Evolutionary conservation across 2,329 filamentous ascomycete species (phyloP), one percentile per base, ranked within the genome.

Genomic region (Botrytis pseudocinerea): DNA sequence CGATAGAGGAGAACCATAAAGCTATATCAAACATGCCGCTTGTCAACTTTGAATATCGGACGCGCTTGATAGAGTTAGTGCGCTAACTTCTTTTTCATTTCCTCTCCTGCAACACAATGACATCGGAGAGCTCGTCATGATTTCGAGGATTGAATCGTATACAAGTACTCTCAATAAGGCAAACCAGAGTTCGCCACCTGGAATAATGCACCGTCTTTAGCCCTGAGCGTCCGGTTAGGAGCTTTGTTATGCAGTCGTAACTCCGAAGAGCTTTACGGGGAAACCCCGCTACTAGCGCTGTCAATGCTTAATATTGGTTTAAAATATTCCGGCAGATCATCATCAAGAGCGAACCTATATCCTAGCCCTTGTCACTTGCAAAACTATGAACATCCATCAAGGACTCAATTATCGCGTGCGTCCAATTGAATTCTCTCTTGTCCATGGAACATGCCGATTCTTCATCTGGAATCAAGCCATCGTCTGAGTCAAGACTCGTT

Each of bases 281-380:
- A 68, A 60, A 40, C 38, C 25, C 38, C 62, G 40, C 44, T 44
- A n/a, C 38, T 32, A 72, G 48, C n/a, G 28, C 40, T 57, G n/a
- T 66, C 44, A n/a, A 32, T 59, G 59, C 60, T 44, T 62, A 48
- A 65, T 40, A 63, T n/a, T 54, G 46, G 10, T 28, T 35, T 32
- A 18, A 25, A 66, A 59, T 38, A 10, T 59, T 66, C 38, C 64
- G 46, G 48, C 38, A 72, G 62, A 72, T 68, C 70, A 54, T 60
- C 32, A 32, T 35, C 59, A 54, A 51, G 32, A 51, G 22, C n/a
- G 46, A 38, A 18, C 35, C 38, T 25, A 42, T 16, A 46, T 44
- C 32, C 70, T 48, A 60, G 40, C 32, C 25, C 46, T 46, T 66
- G 46, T 46, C 61, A 71, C 35, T n/a, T 25, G 8, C 59, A 46